Conservation (phyloP, 1,284 basidiomycete genomes). For the Quambalaria eucalypti region DNA sequence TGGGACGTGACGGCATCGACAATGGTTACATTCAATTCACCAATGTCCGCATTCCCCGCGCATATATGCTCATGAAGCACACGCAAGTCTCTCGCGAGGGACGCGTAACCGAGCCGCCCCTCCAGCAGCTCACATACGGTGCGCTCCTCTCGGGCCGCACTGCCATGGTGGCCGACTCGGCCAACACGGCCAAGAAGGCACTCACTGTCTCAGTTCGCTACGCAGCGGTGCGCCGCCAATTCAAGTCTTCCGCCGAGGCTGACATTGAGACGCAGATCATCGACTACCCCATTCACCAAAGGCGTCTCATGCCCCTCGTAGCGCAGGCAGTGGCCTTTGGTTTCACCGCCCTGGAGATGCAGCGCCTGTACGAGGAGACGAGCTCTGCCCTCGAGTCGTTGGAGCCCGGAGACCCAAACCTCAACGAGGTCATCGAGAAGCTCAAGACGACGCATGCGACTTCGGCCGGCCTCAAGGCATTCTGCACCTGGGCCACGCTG, state of each 20-base stretch:
- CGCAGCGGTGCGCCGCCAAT: slow-evolving; percentile 55
- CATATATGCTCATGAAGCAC: slow-evolving; percentile 58
- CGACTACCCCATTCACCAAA: slow-evolving; percentile 58
- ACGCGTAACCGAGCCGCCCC: slow-evolving; percentile 50
- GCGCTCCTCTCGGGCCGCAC: slow-evolving; percentile 54
- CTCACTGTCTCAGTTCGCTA: slow-evolving; percentile 56
- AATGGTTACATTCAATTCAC: slow-evolving; percentile 52
- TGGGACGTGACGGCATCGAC: slow-evolving; percentile 55
- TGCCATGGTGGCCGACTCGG: slow-evolving; percentile 54
- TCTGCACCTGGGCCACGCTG: slow-evolving; percentile 56
- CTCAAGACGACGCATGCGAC: slow-evolving; percentile 57
- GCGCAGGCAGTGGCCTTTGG: slow-evolving; percentile 56
- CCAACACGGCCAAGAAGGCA: slow-evolving; percentile 53
- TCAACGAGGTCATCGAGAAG: slow-evolving; percentile 48
- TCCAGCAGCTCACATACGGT: slow-evolving; percentile 56
- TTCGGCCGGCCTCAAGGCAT: slow-evolving; percentile 56
- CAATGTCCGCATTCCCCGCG: slow-evolving; percentile 54
- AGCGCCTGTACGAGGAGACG: slow-evolving; percentile 48
- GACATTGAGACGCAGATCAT: slow-evolving; percentile 53
- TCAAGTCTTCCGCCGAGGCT: slow-evolving; percentile 47
- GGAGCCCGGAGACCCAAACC: slow-evolving; percentile 49
- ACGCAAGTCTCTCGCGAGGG: slow-evolving; percentile 54
- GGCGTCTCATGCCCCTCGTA: slow-evolving; percentile 54
- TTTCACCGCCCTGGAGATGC: slow-evolving; percentile 52
- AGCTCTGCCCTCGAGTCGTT: slow-evolving; percentile 52